Base-by-base conservation (phyloP, 2,329 filamentous ascomycete species). In the Cercospora sp. region DNA sequence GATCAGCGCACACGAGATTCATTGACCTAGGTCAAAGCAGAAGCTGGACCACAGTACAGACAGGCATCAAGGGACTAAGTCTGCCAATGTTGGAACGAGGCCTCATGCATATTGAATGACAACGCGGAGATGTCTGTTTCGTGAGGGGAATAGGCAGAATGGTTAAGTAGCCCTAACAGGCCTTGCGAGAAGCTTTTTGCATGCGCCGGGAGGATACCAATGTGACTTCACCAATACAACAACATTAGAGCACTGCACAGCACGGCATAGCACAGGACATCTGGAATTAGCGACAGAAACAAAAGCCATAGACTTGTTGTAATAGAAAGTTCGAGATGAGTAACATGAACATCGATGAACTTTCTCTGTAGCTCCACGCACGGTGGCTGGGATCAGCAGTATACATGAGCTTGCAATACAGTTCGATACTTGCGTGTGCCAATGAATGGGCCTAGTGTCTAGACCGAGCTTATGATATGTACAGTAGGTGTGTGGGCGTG, bases 181-280 rank as follows among this genome's bases (percentile, higher is more conserved):
- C 49, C 4, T 53, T 24, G 49, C 24, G 21, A 16, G 21, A 24
- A 53, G 6, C 6, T n/a, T n/a, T 34, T 58, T 34, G 18, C 5
- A 18, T 32, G 26, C 9, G 16, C 40, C n/a, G n/a, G 21, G 16
- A 26, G 26, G n/a, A 16, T 10, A 16, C 16, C 18, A 28, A 26
- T n/a, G 37, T 37, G n/a, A 18, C 5, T 26, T 21, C 4, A 63
- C 55, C 63, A 66, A 63, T 59, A 60, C 59, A 59, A 40, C 59
- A 69, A 30, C 59, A 69, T 60, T 43, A 63, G 57, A 49, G 62
- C 66, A 61, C 32, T 65, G 63, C 37, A 32, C 61, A 57, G 32
- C 51, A 40, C 53, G 18, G 32, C 30, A 21, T 26, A 51, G 16
- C 32, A 58, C 53, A 58, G 53, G 30, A 24, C 18, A n/a, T 59